These are phyloP conservation scores for Xerocomellus chrysenteron DNA, from an alignment of 768 basidiomycete species.

Conservation along the genomic window DNA sequence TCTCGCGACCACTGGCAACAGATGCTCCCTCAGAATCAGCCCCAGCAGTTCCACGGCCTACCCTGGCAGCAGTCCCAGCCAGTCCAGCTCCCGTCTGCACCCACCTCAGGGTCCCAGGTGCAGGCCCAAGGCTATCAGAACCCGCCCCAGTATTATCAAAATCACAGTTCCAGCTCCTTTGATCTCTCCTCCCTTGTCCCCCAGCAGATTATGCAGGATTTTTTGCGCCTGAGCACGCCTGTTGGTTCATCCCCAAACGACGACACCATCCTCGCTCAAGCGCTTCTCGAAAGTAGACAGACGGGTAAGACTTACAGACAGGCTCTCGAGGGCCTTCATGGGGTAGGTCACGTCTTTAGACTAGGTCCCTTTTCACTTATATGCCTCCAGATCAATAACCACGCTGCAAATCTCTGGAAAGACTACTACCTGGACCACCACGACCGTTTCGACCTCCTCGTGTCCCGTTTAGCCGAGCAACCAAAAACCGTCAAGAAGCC, in stretches of 20 bases:
- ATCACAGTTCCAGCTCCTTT: conserved; percentile 18
- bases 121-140: conserved; percentile 18
- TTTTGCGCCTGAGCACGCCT: conserved; percentile 52
- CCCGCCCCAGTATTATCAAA: conserved; percentile 24
- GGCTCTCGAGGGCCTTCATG: conserved; percentile 65
- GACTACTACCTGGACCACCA: conserved; percentile 77
- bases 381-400: conserved; percentile 39
- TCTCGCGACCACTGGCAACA: conserved; percentile 24
- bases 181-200: conserved; percentile 41
- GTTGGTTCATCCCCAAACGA: conserved; percentile 50
- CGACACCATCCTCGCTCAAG: conserved; percentile 56
- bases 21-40: conserved; percentile 27
- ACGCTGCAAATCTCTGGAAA: conserved; percentile 67
- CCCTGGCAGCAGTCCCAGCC: conserved; percentile 36
- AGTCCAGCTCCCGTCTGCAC: conserved; percentile 35
- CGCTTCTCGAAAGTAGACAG: conserved; percentile 38
- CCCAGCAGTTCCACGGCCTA: conserved; percentile 28
- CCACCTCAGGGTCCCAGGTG: conserved; percentile 27
- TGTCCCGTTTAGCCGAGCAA: conserved; percentile 24
- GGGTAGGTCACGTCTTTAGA: conserved; percentile 42
- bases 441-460: conserved; percentile 50
- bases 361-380: conserved; percentile 3
- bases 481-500: conserved; percentile 34
- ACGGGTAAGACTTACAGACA: conserved; percentile 56
- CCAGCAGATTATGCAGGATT: conserved; percentile 57